These are phyloP conservation scores for Corynascus novoguineensis DNA, from an alignment of 495 filamentous ascomycete species.

Conservation along the genomic window DNA sequence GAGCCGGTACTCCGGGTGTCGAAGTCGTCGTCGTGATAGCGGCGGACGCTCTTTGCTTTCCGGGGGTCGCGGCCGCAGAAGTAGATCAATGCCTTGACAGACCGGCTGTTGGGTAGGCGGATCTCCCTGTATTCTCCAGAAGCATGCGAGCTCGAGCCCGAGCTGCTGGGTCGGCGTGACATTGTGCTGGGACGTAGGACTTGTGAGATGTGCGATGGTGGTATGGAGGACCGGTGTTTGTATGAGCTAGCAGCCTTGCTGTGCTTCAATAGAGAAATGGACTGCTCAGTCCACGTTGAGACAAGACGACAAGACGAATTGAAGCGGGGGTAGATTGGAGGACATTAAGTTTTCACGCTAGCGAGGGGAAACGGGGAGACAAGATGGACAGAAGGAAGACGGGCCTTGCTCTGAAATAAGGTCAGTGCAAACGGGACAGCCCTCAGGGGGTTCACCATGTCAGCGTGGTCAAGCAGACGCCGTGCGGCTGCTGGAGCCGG, in stretches of 20 bases:
- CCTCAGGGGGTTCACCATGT: conserved; percentile 11
- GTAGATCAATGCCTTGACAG: conserved; percentile 24
- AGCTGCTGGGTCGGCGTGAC: conserved; percentile 10
- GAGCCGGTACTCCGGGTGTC: conserved; percentile 22
- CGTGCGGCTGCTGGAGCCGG: conserved; percentile 11
- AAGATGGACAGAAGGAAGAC: conserved; percentile 6
- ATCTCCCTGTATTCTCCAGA: conserved; percentile 14
- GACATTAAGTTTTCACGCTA: neutral
- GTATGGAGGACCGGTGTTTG: neutral
- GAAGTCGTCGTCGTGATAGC: conserved; percentile 19
- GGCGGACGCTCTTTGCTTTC: conserved; percentile 23
- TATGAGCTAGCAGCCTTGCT: neutral
- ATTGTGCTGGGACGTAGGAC: conserved; percentile 6
- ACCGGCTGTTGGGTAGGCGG: conserved; percentile 17
- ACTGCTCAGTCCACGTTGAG: neutral
- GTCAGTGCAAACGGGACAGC: neutral
- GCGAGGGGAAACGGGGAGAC: neutral
- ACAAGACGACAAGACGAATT: neutral
- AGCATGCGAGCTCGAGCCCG: conserved; percentile 11
- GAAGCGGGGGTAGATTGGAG: neutral
- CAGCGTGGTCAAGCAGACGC: neutral
- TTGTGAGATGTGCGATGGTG: neutral
- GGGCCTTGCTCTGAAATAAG: conserved; percentile 16
- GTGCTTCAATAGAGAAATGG: neutral
- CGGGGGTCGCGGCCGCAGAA: conserved; percentile 23